A percentile compares a stretch with the other conserved stretches of the same genome.
Conservation (phyloP, 1,284 basidiomycete species). For the Ustilago sp. region DNA sequence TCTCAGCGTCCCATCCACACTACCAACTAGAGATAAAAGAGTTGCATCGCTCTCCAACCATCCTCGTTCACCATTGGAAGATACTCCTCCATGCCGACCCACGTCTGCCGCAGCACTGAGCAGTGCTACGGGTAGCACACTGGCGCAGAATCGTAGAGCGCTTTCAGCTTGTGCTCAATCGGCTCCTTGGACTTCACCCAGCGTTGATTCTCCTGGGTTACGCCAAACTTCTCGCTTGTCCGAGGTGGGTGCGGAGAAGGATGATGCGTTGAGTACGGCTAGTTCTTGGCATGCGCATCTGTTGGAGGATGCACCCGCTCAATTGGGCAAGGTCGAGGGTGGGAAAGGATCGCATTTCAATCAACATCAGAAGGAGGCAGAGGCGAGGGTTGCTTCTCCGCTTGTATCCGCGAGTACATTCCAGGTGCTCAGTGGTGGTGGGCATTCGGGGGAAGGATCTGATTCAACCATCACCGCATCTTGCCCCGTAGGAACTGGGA, state of each 20-base stretch:
- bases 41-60: slow-evolving; percentile 43
- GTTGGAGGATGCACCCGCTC: slow-evolving; percentile 23
- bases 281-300: slow-evolving; percentile 57
- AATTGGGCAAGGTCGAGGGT: slow-evolving; percentile 6
- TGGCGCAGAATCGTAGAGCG: background rate
- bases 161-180: slow-evolving; percentile 32
- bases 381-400: slow-evolving; percentile 13
- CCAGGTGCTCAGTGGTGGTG: slow-evolving; percentile 11
- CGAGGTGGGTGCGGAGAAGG: slow-evolving; percentile 15
- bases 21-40: slow-evolving; percentile 41
- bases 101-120: slow-evolving; percentile 25
- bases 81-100: slow-evolving; percentile 12
- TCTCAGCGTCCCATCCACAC: slow-evolving; percentile 24
- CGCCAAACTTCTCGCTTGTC: slow-evolving; percentile 7
- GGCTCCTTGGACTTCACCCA: slow-evolving; percentile 46
- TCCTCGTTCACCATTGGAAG: slow-evolving; percentile 9
- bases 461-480: slow-evolving; percentile 12
- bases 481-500: too few relatives aligned
- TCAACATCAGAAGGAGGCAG: background rate
- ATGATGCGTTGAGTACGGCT: slow-evolving; percentile 29
- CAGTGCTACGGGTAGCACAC: slow-evolving; percentile 4
- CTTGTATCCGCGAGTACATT: slow-evolving; percentile 20
- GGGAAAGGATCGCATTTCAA: background rate
- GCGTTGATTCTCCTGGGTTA: slow-evolving; percentile 27
- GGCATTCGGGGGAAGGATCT: slow-evolving; percentile 3